phyloP scores from a whole-genome alignment of 176 grass and related monocot genomes.

The Oryza longistaminata region DNA sequence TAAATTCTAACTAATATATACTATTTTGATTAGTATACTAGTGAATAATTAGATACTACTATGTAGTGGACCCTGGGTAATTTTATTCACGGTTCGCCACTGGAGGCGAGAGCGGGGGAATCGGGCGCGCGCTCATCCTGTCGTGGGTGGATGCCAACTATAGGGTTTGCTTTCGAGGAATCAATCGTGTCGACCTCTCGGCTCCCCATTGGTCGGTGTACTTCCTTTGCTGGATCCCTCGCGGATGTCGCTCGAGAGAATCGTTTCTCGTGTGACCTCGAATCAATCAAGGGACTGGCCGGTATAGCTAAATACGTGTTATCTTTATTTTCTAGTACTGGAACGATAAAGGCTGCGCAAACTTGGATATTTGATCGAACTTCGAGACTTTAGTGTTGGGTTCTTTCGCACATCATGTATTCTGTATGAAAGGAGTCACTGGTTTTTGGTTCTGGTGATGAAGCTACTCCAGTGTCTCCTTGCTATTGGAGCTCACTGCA shows the following conservation, averaged over 20 bases:
- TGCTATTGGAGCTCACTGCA: neutral
- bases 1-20: no score
- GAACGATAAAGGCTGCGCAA: conserved; percentile 34
- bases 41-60: no score
- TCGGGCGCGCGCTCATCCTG: conserved; percentile 39
- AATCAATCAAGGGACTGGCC: conserved; percentile 36
- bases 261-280: conserved; percentile 32
- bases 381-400: conserved; percentile 6
- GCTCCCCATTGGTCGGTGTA: conserved; percentile 11
- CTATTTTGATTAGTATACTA: no score
- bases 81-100: no score
- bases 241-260: conserved; percentile 44
- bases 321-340: conserved; percentile 52
- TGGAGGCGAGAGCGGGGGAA: conserved; percentile 25
- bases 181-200: conserved; percentile 42
- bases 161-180: conserved; percentile 46
- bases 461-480: conserved; percentile 13
- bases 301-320: conserved; percentile 23
- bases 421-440: conserved; percentile 6
- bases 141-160: conserved; percentile 20
- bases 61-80: no score
- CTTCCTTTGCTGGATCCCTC: conserved; percentile 29
- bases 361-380: conserved; percentile 10
- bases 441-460: conserved; percentile 7
- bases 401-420: conserved; percentile 16